Conservation (phyloP, 192 early-diverging fungal genomes). For the Coemansia sp. region DNA sequence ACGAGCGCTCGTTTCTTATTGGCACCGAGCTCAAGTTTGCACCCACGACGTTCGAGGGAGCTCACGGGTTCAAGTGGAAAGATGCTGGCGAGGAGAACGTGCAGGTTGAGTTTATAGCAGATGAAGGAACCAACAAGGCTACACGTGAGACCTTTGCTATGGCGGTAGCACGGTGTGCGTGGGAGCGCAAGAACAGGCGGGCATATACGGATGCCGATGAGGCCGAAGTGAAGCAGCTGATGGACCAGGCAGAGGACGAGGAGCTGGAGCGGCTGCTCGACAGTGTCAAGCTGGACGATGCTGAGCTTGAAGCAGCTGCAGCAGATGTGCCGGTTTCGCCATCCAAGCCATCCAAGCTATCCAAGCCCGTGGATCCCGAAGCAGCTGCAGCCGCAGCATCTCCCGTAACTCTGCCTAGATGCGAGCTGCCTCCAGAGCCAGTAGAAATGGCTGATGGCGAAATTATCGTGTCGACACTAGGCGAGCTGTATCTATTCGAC, state of each 20-base stretch:
- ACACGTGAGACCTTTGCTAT: slow-evolving; percentile 33
- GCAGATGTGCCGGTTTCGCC: slow-evolving; percentile 10
- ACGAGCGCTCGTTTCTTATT: slow-evolving; percentile 71
- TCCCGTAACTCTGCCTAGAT: slow-evolving; percentile 6
- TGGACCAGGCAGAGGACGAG: slow-evolving; percentile 36
- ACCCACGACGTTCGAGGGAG: slow-evolving; percentile 20
- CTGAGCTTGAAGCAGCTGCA: slow-evolving; percentile 17
- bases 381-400: slow-evolving; percentile 5
- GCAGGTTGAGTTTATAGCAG: slow-evolving; percentile 39
- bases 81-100: slow-evolving; percentile 1
- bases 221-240: slow-evolving; percentile 21
- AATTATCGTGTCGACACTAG: slow-evolving; percentile 49
- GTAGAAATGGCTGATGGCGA: slow-evolving; percentile 48
- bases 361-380: not conserved
- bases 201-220: slow-evolving; percentile 30
- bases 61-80: slow-evolving; percentile 37
- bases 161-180: slow-evolving; percentile 42
- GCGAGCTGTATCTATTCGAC: slow-evolving; percentile 69
- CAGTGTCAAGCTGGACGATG: slow-evolving; percentile 33
- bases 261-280: slow-evolving; percentile 36
- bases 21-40: slow-evolving; percentile 51
- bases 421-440: slow-evolving; percentile 32
- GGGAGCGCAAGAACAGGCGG: slow-evolving; percentile 33
- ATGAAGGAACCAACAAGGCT: slow-evolving; percentile 11
- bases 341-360: not conserved